phyloP scores from a whole-genome alignment of 2,329 filamentous ascomycete species.

The Podosphaera xanthii region DNA sequence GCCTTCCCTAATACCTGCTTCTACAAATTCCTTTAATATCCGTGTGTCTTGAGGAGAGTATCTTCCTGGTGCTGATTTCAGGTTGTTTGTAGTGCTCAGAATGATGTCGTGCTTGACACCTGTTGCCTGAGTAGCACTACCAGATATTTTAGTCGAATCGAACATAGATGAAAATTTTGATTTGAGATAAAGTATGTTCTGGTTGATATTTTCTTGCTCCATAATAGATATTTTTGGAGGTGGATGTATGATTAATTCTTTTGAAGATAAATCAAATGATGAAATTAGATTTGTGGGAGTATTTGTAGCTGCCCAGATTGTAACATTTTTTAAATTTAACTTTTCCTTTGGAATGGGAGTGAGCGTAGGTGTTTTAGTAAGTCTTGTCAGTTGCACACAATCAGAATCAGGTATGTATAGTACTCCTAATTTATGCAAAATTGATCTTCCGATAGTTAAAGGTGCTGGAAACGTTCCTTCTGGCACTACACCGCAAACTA shows the following conservation, averaged over 20 bases:
- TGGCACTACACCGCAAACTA: neutral
- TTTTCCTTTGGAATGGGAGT: neutral
- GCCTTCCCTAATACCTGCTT: neutral
- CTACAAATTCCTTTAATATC: neutral
- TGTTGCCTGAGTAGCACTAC: neutral
- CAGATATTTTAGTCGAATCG: neutral
- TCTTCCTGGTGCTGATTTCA: neutral
- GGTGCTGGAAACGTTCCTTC: constrained; percentile 1
- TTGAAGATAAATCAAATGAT: neutral
- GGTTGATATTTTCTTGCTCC: neutral
- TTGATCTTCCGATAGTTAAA: constrained; percentile 1
- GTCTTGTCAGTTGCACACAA: neutral
- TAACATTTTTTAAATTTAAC: neutral
- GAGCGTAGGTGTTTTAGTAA: neutral
- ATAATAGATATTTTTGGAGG: neutral
- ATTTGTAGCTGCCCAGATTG: neutral
- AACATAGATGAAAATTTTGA: too few relatives aligned
- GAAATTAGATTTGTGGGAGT: neutral
- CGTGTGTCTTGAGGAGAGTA: neutral
- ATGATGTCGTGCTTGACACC: neutral
- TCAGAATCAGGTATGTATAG: constrained; percentile 1
- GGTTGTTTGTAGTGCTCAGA: neutral
- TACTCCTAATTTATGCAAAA: neutral
- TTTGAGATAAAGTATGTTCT: too few relatives aligned
- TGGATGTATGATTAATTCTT: neutral